These are phyloP conservation scores for Debaryomyces nepalensis DNA, from an alignment of 1,139 yeast species.

Conservation along the genomic window DNA sequence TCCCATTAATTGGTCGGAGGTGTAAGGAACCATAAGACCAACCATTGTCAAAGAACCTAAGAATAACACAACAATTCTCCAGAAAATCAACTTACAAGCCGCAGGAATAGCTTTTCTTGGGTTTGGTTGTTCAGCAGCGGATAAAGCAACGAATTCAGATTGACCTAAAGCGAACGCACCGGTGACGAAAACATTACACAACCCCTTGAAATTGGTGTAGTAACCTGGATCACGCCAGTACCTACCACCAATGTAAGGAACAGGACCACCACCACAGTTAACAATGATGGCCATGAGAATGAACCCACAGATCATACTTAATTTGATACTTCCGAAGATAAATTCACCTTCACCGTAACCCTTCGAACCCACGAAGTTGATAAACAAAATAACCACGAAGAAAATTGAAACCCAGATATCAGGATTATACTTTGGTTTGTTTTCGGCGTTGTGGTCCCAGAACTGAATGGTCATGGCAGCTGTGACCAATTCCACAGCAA, in stretches of 20 bases:
- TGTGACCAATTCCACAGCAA: conserved; percentile 47
- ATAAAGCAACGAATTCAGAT: conserved; percentile 38
- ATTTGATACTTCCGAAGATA: conserved; percentile 27
- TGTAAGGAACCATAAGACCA: conserved; percentile 40
- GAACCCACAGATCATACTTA: conserved; percentile 29
- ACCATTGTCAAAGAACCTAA: conserved; percentile 39
- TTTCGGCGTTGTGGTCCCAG: conserved; percentile 29
- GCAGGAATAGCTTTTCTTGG: conserved; percentile 39
- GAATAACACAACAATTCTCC: conserved; percentile 36
- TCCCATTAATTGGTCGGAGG: conserved; percentile 37
- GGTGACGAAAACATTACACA: conserved; percentile 34
- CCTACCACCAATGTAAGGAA: conserved; percentile 33
- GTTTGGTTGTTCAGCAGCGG: conserved; percentile 40
- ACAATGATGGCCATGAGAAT: conserved; percentile 35
- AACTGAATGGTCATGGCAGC: conserved; percentile 43
- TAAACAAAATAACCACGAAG: conserved; percentile 27
- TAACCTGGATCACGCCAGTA: conserved; percentile 36
- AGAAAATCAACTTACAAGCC: conserved; percentile 39
- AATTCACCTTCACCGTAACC: conserved; percentile 42
- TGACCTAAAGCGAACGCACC: conserved; percentile 35
- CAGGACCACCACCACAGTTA: conserved; percentile 33
- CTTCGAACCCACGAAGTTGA: conserved; percentile 33
- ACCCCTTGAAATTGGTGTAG: conserved; percentile 35
- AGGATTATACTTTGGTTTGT: conserved; percentile 23
- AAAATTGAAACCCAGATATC: conserved; percentile 37